Evolutionary conservation across 2,329 filamentous ascomycete genomes (phyloP).

Genomic region (Talaromyces sp.): DNA sequence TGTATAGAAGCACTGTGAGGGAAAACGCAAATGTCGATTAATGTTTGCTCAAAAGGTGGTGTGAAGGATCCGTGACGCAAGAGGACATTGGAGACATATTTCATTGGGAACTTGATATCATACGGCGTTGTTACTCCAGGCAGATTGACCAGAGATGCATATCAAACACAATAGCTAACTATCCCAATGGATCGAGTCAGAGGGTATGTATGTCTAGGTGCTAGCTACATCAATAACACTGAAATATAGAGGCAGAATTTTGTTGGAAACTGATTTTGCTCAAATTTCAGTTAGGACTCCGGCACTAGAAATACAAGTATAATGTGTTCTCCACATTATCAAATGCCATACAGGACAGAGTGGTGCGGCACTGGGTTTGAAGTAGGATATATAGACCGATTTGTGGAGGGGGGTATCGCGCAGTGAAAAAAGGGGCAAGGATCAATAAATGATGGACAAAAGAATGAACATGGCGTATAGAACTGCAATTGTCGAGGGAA

Average conservation of each 20-base stretch:
- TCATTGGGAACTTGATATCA: background rate
- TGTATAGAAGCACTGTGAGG: background rate
- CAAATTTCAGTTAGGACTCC: background rate
- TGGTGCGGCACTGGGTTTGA: background rate
- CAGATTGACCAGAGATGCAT: background rate
- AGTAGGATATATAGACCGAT: background rate
- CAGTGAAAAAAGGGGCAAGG: slow-evolving; percentile 2
- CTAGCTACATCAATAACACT: background rate
- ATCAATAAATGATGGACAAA: slow-evolving; percentile 1
- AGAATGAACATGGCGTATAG: slow-evolving; percentile 13
- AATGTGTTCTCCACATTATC: background rate
- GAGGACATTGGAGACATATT: background rate
- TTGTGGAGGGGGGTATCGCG: slow-evolving; percentile 3
- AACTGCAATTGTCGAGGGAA: background rate
- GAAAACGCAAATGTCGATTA: background rate
- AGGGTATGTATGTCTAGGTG: no score
- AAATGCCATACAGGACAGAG: background rate
- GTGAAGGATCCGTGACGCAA: background rate
- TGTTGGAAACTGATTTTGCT: background rate
- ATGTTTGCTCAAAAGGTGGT: background rate
- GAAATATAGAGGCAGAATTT: background rate
- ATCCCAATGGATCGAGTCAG: background rate
- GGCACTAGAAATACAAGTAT: background rate
- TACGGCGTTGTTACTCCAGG: background rate
- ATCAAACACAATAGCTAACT: background rate